These are phyloP conservation scores for Marasmius sp. DNA, from an alignment of 1,284 basidiomycete species.

Conservation along the genomic window DNA sequence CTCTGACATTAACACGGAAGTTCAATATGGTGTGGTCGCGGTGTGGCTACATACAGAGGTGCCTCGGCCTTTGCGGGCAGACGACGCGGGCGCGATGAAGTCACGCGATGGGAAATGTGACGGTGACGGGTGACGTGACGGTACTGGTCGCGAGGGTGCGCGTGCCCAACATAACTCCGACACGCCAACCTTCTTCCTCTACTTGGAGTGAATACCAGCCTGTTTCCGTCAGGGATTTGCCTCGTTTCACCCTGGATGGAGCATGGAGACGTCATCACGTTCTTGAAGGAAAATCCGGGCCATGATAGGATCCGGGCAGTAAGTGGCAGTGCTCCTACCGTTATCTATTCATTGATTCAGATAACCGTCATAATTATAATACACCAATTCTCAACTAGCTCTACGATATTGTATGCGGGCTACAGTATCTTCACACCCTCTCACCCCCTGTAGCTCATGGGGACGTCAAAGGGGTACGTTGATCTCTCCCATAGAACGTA, in stretches of 20 bases:
- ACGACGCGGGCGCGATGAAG: no score
- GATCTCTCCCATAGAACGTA: neutral
- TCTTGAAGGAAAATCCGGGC: slow-evolving; percentile 3
- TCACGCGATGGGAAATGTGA: no score
- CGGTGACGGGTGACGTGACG: no score
- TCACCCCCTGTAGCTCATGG: slow-evolving; percentile 6
- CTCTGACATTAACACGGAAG: no score
- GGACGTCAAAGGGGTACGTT: slow-evolving; percentile 9
- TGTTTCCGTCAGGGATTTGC: slow-evolving; percentile 2
- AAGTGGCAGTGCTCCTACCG: no score
- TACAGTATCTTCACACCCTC: slow-evolving; percentile 7
- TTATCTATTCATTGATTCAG: no score
- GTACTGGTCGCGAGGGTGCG: no score
- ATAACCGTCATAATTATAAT: neutral
- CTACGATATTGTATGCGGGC: slow-evolving; percentile 1
- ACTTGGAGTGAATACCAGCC: slow-evolving; percentile 6
- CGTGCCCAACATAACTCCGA: slow-evolving; percentile 7
- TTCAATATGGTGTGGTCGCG: no score
- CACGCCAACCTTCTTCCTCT: slow-evolving; percentile 10
- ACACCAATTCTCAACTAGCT: neutral
- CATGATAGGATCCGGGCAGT: neutral
- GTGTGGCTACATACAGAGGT: no score
- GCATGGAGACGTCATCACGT: slow-evolving; percentile 8
- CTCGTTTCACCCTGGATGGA: slow-evolving; percentile 13
- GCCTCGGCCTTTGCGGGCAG: no score